A percentile compares a stretch with the other conserved stretches of the same genome.
phyloP scores from a whole-genome alignment of 495 filamentous ascomycete species.

The Rostrohypoxylon terebratum region DNA sequence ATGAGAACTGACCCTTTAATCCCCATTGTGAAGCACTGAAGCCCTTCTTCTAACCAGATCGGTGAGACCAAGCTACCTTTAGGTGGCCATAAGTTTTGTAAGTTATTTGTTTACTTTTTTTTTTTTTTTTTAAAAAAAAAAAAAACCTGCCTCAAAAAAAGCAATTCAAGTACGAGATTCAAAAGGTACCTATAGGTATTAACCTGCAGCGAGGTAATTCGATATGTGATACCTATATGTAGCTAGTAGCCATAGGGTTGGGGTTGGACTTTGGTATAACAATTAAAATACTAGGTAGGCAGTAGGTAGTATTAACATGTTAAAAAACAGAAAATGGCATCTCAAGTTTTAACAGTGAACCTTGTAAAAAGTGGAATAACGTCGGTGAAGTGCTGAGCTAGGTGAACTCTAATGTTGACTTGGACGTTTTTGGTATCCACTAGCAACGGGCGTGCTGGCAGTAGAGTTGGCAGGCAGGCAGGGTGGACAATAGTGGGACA shows the following conservation, averaged over 20 bases:
- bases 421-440: slow-evolving; percentile 36
- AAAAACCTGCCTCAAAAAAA: neutral
- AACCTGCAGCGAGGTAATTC: neutral
- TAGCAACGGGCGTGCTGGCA: slow-evolving; percentile 28
- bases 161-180: neutral
- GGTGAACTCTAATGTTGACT: slow-evolving; percentile 35
- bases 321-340: neutral
- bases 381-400: slow-evolving; percentile 16
- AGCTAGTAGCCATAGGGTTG: too few species aligned
- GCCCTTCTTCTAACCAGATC: neutral
- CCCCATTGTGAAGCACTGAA: slow-evolving; percentile 64
- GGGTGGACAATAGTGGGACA: neutral
- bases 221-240: slow-evolving; percentile 2
- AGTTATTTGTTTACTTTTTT: neutral
- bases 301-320: neutral
- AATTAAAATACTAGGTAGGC: too few species aligned
- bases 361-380: neutral
- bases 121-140: too few species aligned
- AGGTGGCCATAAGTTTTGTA: slow-evolving; percentile 15
- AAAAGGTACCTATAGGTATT: neutral
- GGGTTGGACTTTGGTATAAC: too few species aligned
- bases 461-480: too few species aligned
- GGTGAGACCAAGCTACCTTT: neutral
- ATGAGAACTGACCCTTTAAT: slow-evolving; percentile 66
- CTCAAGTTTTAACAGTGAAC: neutral